Base-by-base conservation (phyloP, 1,284 basidiomycete species). In the Ganoderma resinaceum region DNA sequence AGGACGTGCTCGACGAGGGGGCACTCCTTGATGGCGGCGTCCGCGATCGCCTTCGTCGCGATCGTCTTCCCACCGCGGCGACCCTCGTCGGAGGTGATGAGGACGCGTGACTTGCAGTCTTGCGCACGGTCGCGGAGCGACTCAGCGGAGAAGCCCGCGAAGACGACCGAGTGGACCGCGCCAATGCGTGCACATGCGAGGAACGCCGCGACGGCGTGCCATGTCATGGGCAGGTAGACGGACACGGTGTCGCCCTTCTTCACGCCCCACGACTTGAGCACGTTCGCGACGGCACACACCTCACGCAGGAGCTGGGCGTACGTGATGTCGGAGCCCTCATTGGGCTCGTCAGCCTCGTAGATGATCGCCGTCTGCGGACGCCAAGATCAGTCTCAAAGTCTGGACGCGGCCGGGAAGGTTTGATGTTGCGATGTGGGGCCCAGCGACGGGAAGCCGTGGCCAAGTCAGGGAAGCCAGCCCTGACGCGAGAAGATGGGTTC, bases 81-180 rank as follows among this genome's bases (percentile, higher is more conserved):
- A 63, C 97, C 97, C 82, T 99, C 98, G 80, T 99, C 98, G 53
- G 94, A 92, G 16, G 98, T 99, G 79, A 99, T 96, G 72, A 99
- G 86, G 12, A 99, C 95, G 66, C 91, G 90, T 43, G 91, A 95
- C 76, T 89, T 87, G 84, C 97, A 98, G 82, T 99, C 98, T 68
- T 91, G 88, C 52, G 97, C 89, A 70, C 98, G 92, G 82, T 99
- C 98, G 63, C 97, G 90, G 66, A 99, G 91, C 12, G 95, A 95
- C 82, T 99, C 98, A n/a, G 97, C 91, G 11, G 93, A 96, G 86
- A 99, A 99, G 18, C 98, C 97, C 62, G 97, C 97, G 77, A 99
- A 99, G 72, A 99, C 92, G 78, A 99, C 97, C n/a, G 96, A 98
- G 85, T 99, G 98, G 66, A 99, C 86, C 33, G 98, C 97, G 64